These are phyloP conservation scores for Sporothrix phasma DNA, from an alignment of 2,329 filamentous ascomycete species.

Conservation along the genomic window DNA sequence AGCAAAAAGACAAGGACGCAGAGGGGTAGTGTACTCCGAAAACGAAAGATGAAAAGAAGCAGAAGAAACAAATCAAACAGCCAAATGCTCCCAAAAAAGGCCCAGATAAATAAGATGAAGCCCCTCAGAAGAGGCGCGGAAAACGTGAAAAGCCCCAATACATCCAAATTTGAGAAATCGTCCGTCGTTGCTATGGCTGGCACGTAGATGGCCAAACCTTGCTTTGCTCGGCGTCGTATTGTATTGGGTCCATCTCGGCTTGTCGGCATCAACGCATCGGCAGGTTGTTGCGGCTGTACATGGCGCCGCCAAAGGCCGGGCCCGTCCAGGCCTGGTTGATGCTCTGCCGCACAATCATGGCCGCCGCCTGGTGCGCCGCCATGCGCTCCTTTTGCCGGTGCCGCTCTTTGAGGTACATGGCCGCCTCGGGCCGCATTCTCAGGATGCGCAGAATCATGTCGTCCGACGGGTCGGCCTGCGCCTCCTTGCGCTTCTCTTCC, in stretches of 20 bases:
- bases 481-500: constrained; percentile 89
- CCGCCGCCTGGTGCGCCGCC: constrained; percentile 79
- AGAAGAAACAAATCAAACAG: neutral
- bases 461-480: constrained; percentile 91
- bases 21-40: neutral
- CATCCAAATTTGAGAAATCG: neutral
- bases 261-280: too few species aligned
- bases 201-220: neutral
- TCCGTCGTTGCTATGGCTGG: neutral
- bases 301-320: constrained; percentile 30
- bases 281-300: constrained; percentile 36
- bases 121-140: neutral
- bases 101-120: neutral
- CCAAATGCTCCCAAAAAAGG: neutral
- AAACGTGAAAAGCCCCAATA: neutral
- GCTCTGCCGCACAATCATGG: constrained; percentile 90
- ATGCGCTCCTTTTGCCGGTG: constrained; percentile 90
- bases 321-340: constrained; percentile 48
- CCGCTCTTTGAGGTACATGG: constrained; percentile 76
- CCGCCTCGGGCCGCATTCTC: constrained; percentile 87
- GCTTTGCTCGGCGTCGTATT: too few species aligned
- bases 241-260: too few species aligned
- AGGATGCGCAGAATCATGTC: constrained; percentile 96
- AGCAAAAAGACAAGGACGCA: neutral
- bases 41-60: neutral